phyloP scores from a whole-genome alignment of 768 basidiomycete genomes.

The Hortiboletus campestris region DNA sequence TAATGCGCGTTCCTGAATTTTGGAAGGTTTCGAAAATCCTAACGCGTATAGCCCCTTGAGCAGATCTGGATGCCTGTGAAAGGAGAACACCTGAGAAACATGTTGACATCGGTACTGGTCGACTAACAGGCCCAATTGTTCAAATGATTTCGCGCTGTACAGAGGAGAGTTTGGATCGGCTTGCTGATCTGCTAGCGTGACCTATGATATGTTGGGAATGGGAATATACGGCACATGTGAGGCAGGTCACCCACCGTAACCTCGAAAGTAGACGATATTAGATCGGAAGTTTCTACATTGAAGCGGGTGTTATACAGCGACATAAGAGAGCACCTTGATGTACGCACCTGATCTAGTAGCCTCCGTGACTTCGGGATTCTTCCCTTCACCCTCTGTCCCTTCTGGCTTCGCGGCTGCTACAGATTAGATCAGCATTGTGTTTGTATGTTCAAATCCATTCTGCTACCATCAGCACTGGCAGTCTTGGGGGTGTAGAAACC shows the following conservation, averaged over 20 bases:
- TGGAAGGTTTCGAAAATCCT: constrained; percentile 97
- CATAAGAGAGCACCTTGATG: neutral
- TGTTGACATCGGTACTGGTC: neutral
- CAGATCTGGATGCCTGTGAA: constrained; percentile 73
- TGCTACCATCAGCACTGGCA: constrained; percentile 42
- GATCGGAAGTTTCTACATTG: constrained; percentile 44
- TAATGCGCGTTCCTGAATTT: constrained; percentile 96
- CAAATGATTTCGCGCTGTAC: constrained; percentile 90
- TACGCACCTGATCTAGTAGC: constrained; percentile 24
- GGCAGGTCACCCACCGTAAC: constrained; percentile 55
- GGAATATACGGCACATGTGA: neutral
- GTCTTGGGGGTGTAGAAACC: constrained; percentile 67
- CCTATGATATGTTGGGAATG: constrained; percentile 44
- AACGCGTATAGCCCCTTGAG: constrained; percentile 93
- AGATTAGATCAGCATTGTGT: constrained; percentile 7
- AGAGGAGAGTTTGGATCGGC: constrained; percentile 94
- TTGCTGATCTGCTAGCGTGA: constrained; percentile 96
- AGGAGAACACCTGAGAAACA: constrained; percentile 5
- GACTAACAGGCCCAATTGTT: constrained; percentile 90
- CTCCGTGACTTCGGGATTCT: constrained; percentile 19
- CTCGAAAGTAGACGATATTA: constrained; percentile 80
- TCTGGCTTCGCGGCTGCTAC: constrained; percentile 22
- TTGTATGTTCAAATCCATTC: neutral
- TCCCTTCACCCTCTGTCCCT: constrained; percentile 27
- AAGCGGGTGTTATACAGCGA: neutral